phyloP scores from a whole-genome alignment of 2,329 filamentous ascomycete genomes.

The Claviceps sp. region DNA sequence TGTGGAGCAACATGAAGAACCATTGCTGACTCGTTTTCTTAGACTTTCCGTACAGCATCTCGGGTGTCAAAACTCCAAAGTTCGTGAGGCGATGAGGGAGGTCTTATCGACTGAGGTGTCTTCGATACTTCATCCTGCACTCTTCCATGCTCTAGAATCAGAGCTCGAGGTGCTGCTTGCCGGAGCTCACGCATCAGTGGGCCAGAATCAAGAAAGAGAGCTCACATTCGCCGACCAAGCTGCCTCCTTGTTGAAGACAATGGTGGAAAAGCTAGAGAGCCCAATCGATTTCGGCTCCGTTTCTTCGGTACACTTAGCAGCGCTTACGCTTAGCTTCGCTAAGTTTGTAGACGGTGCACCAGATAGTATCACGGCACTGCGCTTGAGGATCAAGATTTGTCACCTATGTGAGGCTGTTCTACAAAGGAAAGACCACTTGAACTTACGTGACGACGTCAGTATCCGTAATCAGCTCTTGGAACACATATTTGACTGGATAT shows the following conservation, averaged over 20 bases:
- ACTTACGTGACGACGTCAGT: conserved; percentile 53
- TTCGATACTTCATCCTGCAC: conserved; percentile 43
- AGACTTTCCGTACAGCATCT: conserved; percentile 51
- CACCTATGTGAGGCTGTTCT: conserved; percentile 53
- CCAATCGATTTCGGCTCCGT: conserved; percentile 49
- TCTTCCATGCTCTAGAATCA: conserved; percentile 52
- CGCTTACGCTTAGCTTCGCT: conserved; percentile 50
- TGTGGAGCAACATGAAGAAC: conserved; percentile 46
- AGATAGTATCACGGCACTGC: conserved; percentile 41
- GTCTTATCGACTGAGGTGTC: conserved; percentile 53
- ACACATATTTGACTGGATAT: conserved; percentile 56
- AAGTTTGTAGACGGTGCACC: conserved; percentile 48
- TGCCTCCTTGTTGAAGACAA: conserved; percentile 46
- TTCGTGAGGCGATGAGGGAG: conserved; percentile 54
- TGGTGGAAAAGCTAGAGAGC: conserved; percentile 51
- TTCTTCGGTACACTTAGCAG: conserved; percentile 49
- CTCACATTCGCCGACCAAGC: conserved; percentile 56
- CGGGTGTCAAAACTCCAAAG: conserved; percentile 48
- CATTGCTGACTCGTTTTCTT: conserved; percentile 46
- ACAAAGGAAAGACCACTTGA: conserved; percentile 53
- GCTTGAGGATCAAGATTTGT: conserved; percentile 57
- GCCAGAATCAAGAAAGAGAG: conserved; percentile 43
- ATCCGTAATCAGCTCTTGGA: conserved; percentile 56
- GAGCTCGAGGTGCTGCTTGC: conserved; percentile 52
- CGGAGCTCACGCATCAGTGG: conserved; percentile 35